A percentile compares a stretch with the other conserved stretches of the same genome.
These are phyloP conservation scores for Ogataea allantospora DNA, from an alignment of 805 yeast genomes.

Conservation along the genomic window DNA sequence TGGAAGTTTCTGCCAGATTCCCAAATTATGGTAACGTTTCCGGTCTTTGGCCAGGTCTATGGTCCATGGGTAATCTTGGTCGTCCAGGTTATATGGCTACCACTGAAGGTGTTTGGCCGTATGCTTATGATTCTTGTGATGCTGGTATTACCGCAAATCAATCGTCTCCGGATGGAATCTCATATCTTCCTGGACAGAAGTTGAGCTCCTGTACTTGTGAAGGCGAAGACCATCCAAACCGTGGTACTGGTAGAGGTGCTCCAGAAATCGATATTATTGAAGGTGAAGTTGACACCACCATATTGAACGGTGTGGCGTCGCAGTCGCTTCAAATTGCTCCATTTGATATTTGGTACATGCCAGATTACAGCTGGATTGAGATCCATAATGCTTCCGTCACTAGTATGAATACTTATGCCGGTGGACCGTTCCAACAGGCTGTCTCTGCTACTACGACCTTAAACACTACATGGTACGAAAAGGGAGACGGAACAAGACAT, in stretches of 20 bases:
- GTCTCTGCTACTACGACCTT: slow-evolving; percentile 78
- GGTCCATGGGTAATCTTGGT: slow-evolving; percentile 92
- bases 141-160: slow-evolving; percentile 95
- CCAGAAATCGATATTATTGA: slow-evolving; percentile 94
- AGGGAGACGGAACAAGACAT: slow-evolving; percentile 46
- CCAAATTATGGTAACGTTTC: slow-evolving; percentile 77
- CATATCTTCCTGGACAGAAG: slow-evolving; percentile 82
- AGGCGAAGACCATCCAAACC: slow-evolving; percentile 84
- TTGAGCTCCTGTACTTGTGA: slow-evolving; percentile 75
- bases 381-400: slow-evolving; percentile 68
- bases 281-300: slow-evolving; percentile 64
- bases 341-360: slow-evolving; percentile 89
- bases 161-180: slow-evolving; percentile 84
- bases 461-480: slow-evolving; percentile 80
- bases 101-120: slow-evolving; percentile 95
- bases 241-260: slow-evolving; percentile 88
- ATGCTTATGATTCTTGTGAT: slow-evolving; percentile 81
- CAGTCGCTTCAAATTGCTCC: slow-evolving; percentile 95
- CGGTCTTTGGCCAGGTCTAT: slow-evolving; percentile 95
- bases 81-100: slow-evolving; percentile 88
- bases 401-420: slow-evolving; percentile 81
- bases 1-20: slow-evolving; percentile 73
- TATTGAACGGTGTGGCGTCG: slow-evolving; percentile 68
- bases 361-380: slow-evolving; percentile 80
- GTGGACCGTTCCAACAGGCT: slow-evolving; percentile 95